Percentiles rank a stretch among this genome's conserved stretches.
Conservation (phyloP, 805 yeast genomes). For the Wickerhamiella spandovensis region DNA sequence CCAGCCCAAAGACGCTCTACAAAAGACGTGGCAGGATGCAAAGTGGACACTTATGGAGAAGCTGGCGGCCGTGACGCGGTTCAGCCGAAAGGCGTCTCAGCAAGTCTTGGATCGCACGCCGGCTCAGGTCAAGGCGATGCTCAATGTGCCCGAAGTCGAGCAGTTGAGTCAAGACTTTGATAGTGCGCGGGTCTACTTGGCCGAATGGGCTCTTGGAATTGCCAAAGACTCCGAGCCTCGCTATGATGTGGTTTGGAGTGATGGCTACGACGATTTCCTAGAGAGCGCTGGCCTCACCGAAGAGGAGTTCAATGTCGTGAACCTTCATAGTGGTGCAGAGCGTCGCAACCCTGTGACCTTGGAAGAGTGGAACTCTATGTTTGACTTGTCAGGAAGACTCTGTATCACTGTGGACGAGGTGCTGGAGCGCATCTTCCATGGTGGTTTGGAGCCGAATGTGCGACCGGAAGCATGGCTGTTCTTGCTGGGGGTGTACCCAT, state of each 20-base stretch:
- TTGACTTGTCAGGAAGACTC: conserved; percentile 67
- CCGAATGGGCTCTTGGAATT: conserved; percentile 93
- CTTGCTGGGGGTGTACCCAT: conserved; percentile 68
- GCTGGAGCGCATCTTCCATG: conserved; percentile 76
- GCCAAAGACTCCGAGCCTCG: conserved; percentile 64
- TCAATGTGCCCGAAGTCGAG: conserved; percentile 68
- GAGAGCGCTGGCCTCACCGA: conserved; percentile 17
- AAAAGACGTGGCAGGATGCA: conserved; percentile 46
- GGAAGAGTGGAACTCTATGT: conserved; percentile 74
- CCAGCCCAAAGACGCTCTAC: conserved; percentile 27
- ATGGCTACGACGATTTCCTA: conserved; percentile 20
- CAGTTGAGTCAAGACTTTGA: conserved; percentile 82
- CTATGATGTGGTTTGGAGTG: conserved; percentile 27
- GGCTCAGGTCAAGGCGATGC: conserved; percentile 38
- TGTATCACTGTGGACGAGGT: conserved; percentile 64
- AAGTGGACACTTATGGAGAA: conserved; percentile 81
- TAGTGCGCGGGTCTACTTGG: conserved; percentile 79
- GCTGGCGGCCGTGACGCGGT: conserved; percentile 61
- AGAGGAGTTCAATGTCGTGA: conserved; percentile 29
- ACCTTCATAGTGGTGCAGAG: conserved; percentile 41
- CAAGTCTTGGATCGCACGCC: conserved; percentile 49
- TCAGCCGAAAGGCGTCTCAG: conserved; percentile 51
- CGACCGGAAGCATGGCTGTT: conserved; percentile 79
- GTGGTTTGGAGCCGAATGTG: conserved; percentile 53
- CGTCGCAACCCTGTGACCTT: conserved; percentile 53